Base-by-base conservation (phyloP, 2,329 filamentous ascomycete genomes). In the Hymenoscyphus fraxineus region DNA sequence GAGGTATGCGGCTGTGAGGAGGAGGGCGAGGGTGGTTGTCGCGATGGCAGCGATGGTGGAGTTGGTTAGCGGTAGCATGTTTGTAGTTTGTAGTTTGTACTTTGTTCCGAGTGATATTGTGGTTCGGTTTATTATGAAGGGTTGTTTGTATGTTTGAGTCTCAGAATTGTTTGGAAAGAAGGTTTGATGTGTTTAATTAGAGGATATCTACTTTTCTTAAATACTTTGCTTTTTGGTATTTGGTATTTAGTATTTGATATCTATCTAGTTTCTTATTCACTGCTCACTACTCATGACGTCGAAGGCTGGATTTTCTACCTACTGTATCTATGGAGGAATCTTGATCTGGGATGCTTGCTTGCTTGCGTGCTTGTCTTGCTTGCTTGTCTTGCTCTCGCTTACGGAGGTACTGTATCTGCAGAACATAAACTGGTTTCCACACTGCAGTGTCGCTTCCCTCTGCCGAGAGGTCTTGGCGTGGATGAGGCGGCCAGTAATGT, bases 1-100 rank as follows among this genome's bases (percentile, higher is more conserved):
- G n/a, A 74, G 67, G 69, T 79, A 79, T 15, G 77, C 77, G 22
- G 73, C 69, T 22, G 67, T 74, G 61, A 76, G 72, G 13, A 72
- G 72, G 9, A 72, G 72, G 13, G 72, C 72, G 44, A 77, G 64
- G 41, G 67, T 62, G 65, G 70, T 71, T 19, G 22, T 67, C 61
- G 60, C 65, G 61, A 31, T 62, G 5, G 40, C 19, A 13, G 35
- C 27, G 58, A 51, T 51, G 58, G 27, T 32, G 40, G 51, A 51
- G 22, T 12, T 60, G 15, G 35, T 39, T 6, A 35, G 22, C 22
- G 22, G 1, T 27, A 27, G 27, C 27, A 27, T 27, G 27, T 2
- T 27, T 27, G 27, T 27, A 3, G 27, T 27, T n/a, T 19, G 27
- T 19, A 9, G 19, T 19, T 51, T 15, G 4, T 2, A 9, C 9